phyloP scores from a whole-genome alignment of 345 rosid genomes.

The Pistacia vera region DNA sequence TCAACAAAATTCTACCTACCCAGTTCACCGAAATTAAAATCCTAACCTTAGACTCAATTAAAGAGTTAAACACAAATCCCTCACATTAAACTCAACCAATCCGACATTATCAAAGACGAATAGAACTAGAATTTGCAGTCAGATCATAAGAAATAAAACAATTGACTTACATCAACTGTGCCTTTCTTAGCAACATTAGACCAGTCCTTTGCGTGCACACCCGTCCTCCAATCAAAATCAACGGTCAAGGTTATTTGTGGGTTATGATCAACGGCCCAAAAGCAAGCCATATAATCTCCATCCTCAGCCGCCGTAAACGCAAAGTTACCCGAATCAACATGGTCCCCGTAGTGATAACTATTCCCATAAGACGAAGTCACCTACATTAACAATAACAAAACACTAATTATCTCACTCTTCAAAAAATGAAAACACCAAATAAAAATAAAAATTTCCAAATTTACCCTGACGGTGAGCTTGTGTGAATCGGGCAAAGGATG shows the following conservation, averaged over 20 bases:
- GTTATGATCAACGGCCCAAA: slow-evolving; percentile 61
- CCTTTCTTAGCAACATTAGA: slow-evolving; percentile 85
- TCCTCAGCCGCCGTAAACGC: slow-evolving; percentile 83
- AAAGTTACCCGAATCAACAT: slow-evolving; percentile 76
- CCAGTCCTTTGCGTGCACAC: slow-evolving; percentile 85
- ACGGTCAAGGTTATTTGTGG: slow-evolving; percentile 55
- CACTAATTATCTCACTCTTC: not conserved
- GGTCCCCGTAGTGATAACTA: slow-evolving; percentile 65
- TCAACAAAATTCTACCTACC: not conserved
- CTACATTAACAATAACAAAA: slow-evolving; percentile 31
- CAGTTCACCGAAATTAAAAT: not conserved
- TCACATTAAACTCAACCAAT: not conserved
- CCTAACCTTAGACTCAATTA: not conserved
- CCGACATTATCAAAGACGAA: not conserved
- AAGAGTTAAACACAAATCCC: not conserved
- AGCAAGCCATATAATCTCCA: slow-evolving; percentile 88
- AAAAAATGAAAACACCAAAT: too few relatives aligned
- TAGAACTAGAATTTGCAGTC: not conserved
- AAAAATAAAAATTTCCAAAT: not conserved
- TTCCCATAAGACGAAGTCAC: slow-evolving; percentile 82
- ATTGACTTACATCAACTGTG: slow-evolving; percentile 71
- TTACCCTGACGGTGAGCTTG: slow-evolving; percentile 73
- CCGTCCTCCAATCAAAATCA: slow-evolving; percentile 91
- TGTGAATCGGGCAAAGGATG: slow-evolving; percentile 76
- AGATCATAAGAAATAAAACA: not conserved